A percentile compares a stretch with the other conserved stretches of the same genome.
phyloP scores from a whole-genome alignment of 768 basidiomycete species.

The Calvatia gigantea region DNA sequence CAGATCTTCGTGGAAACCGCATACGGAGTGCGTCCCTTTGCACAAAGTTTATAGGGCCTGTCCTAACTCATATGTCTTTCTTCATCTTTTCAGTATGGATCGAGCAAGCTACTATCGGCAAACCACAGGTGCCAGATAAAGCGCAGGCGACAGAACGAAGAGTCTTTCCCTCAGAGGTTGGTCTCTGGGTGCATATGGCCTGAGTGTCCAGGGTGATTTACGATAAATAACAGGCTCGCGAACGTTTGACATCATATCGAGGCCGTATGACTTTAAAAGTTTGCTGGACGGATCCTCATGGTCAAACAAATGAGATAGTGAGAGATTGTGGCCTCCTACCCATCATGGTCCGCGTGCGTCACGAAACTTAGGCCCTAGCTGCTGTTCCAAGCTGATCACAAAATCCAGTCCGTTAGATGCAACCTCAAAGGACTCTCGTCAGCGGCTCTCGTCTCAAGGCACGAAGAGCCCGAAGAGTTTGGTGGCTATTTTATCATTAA shows the following conservation, averaged over 20 bases:
- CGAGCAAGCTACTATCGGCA: constrained; percentile 75
- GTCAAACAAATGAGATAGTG: constrained; percentile 63
- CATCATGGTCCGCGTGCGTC: constrained; percentile 92
- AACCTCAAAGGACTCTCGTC: constrained; percentile 87
- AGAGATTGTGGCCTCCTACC: constrained; percentile 92
- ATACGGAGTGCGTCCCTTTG: constrained; percentile 64
- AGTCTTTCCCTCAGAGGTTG: constrained; percentile 87
- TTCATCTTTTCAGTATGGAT: constrained; percentile 73
- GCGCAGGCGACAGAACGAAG: constrained; percentile 71
- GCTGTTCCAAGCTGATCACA: not conserved
- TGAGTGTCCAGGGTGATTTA: not conserved
- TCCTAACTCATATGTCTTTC: constrained; percentile 7
- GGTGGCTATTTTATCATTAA: constrained; percentile 99
- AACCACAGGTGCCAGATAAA: constrained; percentile 85
- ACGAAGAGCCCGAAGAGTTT: constrained; percentile 98
- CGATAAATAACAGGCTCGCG: constrained; percentile 65
- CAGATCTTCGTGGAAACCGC: constrained; percentile 77
- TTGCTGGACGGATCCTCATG: constrained; percentile 75
- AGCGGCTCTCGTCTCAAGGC: constrained; percentile 78
- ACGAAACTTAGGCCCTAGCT: not conserved
- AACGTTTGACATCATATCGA: constrained; percentile 88
- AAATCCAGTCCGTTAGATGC: constrained; percentile 77
- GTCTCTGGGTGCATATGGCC: constrained; percentile 3
- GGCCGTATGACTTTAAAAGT: constrained; percentile 86
- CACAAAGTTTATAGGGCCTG: not conserved